Conservation (phyloP, 805 yeast species). For the Metschnikowia henanensis region DNA sequence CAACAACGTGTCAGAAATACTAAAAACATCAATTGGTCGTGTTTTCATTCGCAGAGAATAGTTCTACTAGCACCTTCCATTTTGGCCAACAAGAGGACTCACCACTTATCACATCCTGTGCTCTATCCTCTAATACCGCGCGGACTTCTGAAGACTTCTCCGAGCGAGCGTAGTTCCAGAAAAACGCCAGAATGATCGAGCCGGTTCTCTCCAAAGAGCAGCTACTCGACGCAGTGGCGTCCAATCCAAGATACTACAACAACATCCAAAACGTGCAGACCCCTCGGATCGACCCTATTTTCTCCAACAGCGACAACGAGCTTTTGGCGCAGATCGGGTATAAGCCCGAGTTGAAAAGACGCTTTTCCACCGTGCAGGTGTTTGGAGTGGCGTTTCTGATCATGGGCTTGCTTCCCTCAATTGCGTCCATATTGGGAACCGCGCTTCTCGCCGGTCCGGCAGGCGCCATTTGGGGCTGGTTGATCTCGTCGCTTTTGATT, state of each 20-base stretch:
- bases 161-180: too few species aligned
- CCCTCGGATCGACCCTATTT: slow-evolving; percentile 21
- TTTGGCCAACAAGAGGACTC: background rate
- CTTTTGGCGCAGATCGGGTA: slow-evolving; percentile 61
- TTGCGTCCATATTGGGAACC: slow-evolving; percentile 52
- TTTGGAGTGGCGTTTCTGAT: slow-evolving; percentile 72
- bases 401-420: slow-evolving; percentile 68
- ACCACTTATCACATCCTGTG: background rate
- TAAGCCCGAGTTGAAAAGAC: slow-evolving; percentile 64
- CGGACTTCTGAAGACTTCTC: background rate
- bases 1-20: too few species aligned
- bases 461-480: slow-evolving; percentile 75
- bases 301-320: slow-evolving; percentile 23
- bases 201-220: slow-evolving; percentile 22
- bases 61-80: background rate
- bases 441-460: slow-evolving; percentile 64
- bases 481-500: slow-evolving; percentile 54
- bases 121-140: too few species aligned
- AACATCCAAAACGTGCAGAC: slow-evolving; percentile 30
- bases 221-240: slow-evolving; percentile 25
- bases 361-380: slow-evolving; percentile 59
- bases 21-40: too few species aligned
- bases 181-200: slow-evolving; percentile 1
- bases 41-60: background rate
- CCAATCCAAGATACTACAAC: slow-evolving; percentile 26